Evolutionary conservation across 2,329 filamentous ascomycete species (phyloP), one percentile per base, ranked within the genome.

Genomic region (Fusarium tanahbumbuense): DNA sequence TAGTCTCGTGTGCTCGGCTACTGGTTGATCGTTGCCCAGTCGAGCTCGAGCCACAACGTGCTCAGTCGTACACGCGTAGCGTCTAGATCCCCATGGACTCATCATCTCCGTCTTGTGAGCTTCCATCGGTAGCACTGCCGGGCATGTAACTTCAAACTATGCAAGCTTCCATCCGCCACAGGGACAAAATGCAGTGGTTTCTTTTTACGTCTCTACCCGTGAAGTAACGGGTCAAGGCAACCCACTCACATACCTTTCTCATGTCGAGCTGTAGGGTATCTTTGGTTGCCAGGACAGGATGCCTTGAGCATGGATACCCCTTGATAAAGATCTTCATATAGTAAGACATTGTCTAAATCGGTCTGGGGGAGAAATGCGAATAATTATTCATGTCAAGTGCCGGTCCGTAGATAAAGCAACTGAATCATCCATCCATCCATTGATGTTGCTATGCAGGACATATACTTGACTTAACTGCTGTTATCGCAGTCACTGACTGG

Each of bases 21-120:
- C 49, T 42, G 18, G 68, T 32, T 44, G 48, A 71, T 70, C 67
- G 42, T 60, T 70, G 50, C 67, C 67, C 37, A 64, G 67, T 60
- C 54, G 48, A 48, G 67, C 46, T 48, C 28, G 53, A 56, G 54
- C 53, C 60, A 71, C 61, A 70, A 59, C 59, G 58, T 67, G 68
- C 52, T 56, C 54, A 53, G 68, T 68, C 46, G 63, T 54, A 73
- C 68, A 64, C 40, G 57, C 57, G 71, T 72, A 47, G 56, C 68
- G 50, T 68, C 69, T 68, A 65, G 66, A 70, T 72, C 60, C 44
- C 30, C 41, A 44, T 47, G 49, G 48, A 42, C 59, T 55, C 55
- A 70, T 61, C 54, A 46, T 52, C 45, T 57, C 40, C 55, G 44
- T 60, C 57, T 61, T 41, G 63, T 61, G 59, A 72, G 40, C 46